phyloP scores from a whole-genome alignment of 192 early-diverging fungal genomes.

The Backusella sp. region DNA sequence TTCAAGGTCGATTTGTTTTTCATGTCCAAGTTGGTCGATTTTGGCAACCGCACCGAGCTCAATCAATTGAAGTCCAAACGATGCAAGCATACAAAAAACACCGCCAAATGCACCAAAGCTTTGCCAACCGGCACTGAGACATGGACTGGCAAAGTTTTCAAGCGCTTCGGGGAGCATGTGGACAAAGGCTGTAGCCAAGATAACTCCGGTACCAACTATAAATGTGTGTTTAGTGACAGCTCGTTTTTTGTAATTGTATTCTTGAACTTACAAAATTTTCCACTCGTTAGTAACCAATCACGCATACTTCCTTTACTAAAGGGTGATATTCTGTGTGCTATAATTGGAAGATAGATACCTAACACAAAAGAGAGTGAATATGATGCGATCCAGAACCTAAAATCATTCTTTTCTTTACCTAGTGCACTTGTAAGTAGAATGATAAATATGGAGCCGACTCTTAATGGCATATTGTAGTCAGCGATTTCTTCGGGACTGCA shows the following conservation, averaged over 20 bases:
- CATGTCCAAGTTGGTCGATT: slow-evolving; percentile 5
- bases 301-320: slow-evolving; percentile 19
- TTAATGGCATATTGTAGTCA: slow-evolving; percentile 30
- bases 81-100: slow-evolving; percentile 61
- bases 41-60: slow-evolving; percentile 49
- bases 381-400: not conserved
- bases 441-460: slow-evolving; percentile 34
- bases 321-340: slow-evolving; percentile 18
- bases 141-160: slow-evolving; percentile 50
- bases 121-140: slow-evolving; percentile 48
- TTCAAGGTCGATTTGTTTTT: not conserved
- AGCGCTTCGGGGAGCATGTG: slow-evolving; percentile 71
- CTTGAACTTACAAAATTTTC: slow-evolving; percentile 34
- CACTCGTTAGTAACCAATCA: slow-evolving; percentile 18
- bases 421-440: slow-evolving; percentile 22
- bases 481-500: not conserved
- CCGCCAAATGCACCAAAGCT: slow-evolving; percentile 50
- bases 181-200: slow-evolving; percentile 76
- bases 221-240: not conserved
- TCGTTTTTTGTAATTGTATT: not conserved
- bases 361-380: not conserved
- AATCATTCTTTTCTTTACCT: slow-evolving; percentile 9
- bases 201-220: slow-evolving; percentile 52
- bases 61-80: slow-evolving; percentile 63
- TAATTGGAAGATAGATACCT: slow-evolving; percentile 31